Evolutionary conservation across 1,139 yeast genomes (phyloP).

Genomic region (Diutina catenulata): DNA sequence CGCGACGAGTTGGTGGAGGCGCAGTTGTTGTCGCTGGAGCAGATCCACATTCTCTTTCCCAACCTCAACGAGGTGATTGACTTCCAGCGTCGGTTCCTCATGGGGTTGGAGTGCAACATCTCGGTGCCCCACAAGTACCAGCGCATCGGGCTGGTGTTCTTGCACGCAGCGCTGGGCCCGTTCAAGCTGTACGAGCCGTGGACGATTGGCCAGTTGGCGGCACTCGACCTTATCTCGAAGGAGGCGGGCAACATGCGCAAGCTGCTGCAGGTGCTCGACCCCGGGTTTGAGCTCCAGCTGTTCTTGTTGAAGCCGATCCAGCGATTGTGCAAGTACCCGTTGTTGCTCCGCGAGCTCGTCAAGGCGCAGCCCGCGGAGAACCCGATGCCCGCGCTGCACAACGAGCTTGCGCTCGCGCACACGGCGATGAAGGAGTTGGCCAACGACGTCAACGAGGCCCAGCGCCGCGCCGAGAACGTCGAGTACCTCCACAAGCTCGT

Average conservation of each 20-base stretch:
- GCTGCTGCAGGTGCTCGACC: slow-evolving; percentile 57
- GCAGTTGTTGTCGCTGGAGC: slow-evolving; percentile 67
- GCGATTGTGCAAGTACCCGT: slow-evolving; percentile 86
- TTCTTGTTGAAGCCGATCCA: slow-evolving; percentile 90
- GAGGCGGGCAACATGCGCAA: slow-evolving; percentile 48
- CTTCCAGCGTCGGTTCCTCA: slow-evolving; percentile 80
- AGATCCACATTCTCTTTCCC: slow-evolving; percentile 77
- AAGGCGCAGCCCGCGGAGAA: slow-evolving; percentile 38
- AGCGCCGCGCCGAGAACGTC: slow-evolving; percentile 81
- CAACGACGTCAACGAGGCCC: slow-evolving; percentile 85
- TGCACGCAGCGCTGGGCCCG: slow-evolving; percentile 66
- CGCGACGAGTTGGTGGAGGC: slow-evolving; percentile 54
- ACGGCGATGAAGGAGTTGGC: slow-evolving; percentile 59
- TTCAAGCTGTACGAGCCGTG: slow-evolving; percentile 86
- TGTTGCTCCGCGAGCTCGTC: slow-evolving; percentile 62
- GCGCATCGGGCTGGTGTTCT: slow-evolving; percentile 78
- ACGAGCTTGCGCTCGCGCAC: slow-evolving; percentile 60
- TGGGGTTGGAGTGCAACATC: slow-evolving; percentile 83
- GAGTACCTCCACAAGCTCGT: slow-evolving; percentile 57
- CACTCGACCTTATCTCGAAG: slow-evolving; percentile 65
- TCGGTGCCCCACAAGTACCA: slow-evolving; percentile 65
- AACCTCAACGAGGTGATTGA: slow-evolving; percentile 75
- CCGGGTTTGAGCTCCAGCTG: slow-evolving; percentile 82
- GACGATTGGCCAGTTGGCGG: slow-evolving; percentile 78
- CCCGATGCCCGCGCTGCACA: slow-evolving; percentile 35